Evolutionary conservation across 352 stramenopile genomes (phyloP).

Genomic region (Peronospora tabacina): DNA sequence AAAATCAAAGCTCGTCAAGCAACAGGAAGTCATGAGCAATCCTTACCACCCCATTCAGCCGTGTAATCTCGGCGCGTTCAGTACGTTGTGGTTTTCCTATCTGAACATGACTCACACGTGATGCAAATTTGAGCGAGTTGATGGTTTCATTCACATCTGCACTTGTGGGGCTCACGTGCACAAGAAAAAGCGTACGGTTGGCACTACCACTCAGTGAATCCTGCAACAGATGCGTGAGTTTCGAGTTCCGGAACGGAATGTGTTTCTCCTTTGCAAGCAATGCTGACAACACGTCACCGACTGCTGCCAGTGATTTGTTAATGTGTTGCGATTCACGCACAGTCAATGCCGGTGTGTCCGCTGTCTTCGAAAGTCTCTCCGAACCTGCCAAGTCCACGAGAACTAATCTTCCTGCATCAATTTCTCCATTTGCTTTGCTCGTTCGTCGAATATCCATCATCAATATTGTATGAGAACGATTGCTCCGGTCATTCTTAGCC

Average conservation of each 20-base stretch:
- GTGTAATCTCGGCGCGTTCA: slow-evolving; percentile 53
- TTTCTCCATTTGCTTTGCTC: slow-evolving; percentile 37
- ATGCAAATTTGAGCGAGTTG: slow-evolving; percentile 74
- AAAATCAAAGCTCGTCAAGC: not conserved
- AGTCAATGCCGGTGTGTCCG: slow-evolving; percentile 27
- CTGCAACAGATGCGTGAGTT: slow-evolving; percentile 80
- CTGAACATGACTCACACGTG: slow-evolving; percentile 42
- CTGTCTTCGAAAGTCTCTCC: slow-evolving; percentile 50
- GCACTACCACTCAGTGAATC: slow-evolving; percentile 45
- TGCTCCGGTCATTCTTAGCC: slow-evolving; percentile 36
- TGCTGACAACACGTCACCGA: slow-evolving; percentile 64
- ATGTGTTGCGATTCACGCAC: slow-evolving; percentile 72
- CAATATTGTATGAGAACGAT: slow-evolving; percentile 51
- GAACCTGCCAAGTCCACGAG: slow-evolving; percentile 78
- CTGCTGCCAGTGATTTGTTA: slow-evolving; percentile 69
- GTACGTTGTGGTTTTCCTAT: slow-evolving; percentile 31
- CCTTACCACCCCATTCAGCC: slow-evolving; percentile 56
- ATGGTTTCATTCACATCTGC: slow-evolving; percentile 59
- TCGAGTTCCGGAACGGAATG: slow-evolving; percentile 78
- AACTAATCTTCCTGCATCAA: slow-evolving; percentile 40
- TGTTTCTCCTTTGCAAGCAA: slow-evolving; percentile 73
- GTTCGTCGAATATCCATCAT: slow-evolving; percentile 48
- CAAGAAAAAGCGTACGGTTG: slow-evolving; percentile 46
- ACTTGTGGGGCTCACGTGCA: slow-evolving; percentile 51
- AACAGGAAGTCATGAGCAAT: not conserved